Percentiles rank a stretch among this genome's conserved stretches.
Conservation (phyloP, 2,329 filamentous ascomycete species). For the Diplodia mutila region DNA sequence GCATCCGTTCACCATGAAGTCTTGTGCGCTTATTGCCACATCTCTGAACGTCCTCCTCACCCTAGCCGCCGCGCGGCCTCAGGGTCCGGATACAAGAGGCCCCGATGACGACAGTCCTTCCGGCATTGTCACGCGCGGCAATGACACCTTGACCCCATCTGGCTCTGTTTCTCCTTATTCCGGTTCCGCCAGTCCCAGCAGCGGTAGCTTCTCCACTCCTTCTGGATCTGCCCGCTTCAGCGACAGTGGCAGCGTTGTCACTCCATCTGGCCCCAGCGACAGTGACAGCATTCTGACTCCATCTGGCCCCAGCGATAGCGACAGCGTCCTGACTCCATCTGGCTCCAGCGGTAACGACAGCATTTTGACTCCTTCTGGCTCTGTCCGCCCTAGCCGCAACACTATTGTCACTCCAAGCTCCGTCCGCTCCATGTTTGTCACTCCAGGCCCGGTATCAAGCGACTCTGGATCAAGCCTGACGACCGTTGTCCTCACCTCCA, state of each 20-base stretch:
- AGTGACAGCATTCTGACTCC: neutral
- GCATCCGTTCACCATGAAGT: conserved; percentile 14
- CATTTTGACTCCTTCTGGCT: neutral
- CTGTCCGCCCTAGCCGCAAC: neutral
- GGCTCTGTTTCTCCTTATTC: neutral
- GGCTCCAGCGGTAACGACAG: neutral
- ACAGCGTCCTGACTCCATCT: neutral
- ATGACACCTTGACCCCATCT: neutral
- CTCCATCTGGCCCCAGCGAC: neutral
- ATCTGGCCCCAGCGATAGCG: neutral
- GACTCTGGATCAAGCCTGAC: neutral
- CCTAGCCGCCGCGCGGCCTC: conserved; percentile 10
- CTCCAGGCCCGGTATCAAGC: neutral
- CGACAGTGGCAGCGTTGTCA: neutral
- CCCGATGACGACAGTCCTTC: neutral
- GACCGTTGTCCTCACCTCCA: conserved; percentile 24
- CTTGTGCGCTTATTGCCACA: conserved; percentile 13
- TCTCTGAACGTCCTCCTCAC: conserved; percentile 3
- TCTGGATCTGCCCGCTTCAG: neutral
- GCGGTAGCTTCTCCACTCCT: neutral
- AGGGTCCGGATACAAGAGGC: neutral
- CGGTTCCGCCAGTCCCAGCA: neutral
- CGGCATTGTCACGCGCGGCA: neutral
- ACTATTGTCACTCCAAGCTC: neutral
- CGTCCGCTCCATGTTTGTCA: no score